These are phyloP conservation scores for Centella asiatica DNA, from an alignment of 129 eudicot species.

Conservation along the genomic window DNA sequence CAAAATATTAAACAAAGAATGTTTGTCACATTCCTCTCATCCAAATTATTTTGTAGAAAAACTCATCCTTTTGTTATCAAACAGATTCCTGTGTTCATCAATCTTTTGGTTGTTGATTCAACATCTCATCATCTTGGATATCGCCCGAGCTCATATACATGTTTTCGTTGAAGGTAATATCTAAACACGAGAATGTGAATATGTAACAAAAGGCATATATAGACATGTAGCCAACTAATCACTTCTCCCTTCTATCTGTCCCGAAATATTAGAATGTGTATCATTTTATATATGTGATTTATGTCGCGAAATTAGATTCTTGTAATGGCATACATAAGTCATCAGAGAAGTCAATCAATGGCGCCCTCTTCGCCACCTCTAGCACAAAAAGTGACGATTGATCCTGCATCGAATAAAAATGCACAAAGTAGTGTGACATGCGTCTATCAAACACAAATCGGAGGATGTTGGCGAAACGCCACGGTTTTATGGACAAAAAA, in stretches of 20 bases:
- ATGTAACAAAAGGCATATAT: neutral
- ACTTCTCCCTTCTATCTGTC: neutral
- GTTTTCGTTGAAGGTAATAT: neutral
- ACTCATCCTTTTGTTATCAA: neutral
- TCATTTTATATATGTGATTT: neutral
- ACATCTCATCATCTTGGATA: neutral
- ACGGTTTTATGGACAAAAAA: conserved; percentile 72
- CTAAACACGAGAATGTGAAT: neutral
- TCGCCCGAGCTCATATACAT: neutral
- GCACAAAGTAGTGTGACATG: conserved; percentile 57
- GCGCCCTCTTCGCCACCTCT: conserved; percentile 19
- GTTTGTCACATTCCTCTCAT: neutral
- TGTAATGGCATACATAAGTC: conserved; percentile 29
- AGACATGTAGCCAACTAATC: neutral
- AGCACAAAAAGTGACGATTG: conserved; percentile 28
- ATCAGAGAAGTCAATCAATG: conserved; percentile 28
- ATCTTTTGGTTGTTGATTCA: no score
- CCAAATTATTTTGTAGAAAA: neutral
- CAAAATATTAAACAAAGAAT: neutral
- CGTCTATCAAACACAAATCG: conserved; percentile 61
- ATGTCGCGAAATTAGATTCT: neutral
- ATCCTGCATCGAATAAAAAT: conserved; percentile 40
- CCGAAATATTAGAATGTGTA: neutral
- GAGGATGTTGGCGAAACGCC: conserved; percentile 71
- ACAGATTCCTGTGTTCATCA: neutral